These are phyloP conservation scores for Shiraia bambusicola DNA, from an alignment of 2,329 filamentous ascomycete genomes.

Conservation along the genomic window DNA sequence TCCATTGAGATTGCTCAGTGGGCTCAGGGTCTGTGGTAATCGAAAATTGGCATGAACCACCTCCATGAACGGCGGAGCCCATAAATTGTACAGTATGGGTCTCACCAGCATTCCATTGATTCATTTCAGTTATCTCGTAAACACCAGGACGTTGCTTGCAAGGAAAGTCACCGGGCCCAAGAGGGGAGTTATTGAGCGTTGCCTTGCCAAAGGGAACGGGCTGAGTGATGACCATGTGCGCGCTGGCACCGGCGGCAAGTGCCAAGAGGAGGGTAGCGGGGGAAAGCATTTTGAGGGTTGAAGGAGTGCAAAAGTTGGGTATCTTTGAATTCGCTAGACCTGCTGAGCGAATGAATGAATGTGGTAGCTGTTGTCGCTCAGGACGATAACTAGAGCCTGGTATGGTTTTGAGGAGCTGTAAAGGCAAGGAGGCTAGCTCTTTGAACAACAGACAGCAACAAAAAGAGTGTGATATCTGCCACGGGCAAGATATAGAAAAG, in stretches of 20 bases:
- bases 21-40: constrained; percentile 78
- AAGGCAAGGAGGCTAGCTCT: constrained; percentile 26
- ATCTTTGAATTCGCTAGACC: constrained; percentile 41
- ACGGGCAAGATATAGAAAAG: constrained; percentile 36
- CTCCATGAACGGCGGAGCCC: constrained; percentile 73
- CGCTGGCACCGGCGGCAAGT: constrained; percentile 61
- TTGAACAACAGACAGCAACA: constrained; percentile 17
- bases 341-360: constrained; percentile 37
- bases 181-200: constrained; percentile 63
- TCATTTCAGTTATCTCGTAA: constrained; percentile 59
- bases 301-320: constrained; percentile 23
- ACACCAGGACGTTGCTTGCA: constrained; percentile 67
- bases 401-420: constrained; percentile 1
- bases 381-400: constrained; percentile 7
- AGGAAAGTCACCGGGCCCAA: constrained; percentile 68
- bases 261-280: constrained; percentile 54
- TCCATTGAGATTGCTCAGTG: constrained; percentile 64
- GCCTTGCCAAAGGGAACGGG: constrained; percentile 63
- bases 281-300: constrained; percentile 51
- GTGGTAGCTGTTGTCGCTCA: constrained; percentile 15
- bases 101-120: constrained; percentile 57
- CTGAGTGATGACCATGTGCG: constrained; percentile 73
- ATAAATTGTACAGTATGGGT: constrained; percentile 37
- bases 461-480: constrained; percentile 42
- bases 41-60: constrained; percentile 87